Evolutionary conservation across 179 eudicot genomes (phyloP).

Genomic region (Silene coronaria): DNA sequence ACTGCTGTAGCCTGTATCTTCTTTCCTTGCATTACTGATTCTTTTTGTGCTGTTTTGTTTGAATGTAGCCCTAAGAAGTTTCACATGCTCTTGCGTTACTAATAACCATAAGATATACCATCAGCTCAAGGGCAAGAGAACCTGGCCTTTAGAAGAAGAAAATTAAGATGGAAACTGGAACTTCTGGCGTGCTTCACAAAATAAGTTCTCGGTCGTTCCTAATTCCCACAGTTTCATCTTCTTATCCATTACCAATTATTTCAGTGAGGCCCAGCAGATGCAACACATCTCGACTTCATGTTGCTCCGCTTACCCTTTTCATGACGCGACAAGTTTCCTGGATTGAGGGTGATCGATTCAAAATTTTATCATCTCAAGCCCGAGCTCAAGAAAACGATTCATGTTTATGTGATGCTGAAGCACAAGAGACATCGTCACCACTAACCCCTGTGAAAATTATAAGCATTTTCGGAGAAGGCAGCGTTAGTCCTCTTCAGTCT

Average conservation of each 20-base stretch:
- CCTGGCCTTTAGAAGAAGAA: neutral
- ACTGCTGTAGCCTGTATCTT: neutral
- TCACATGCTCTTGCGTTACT: neutral
- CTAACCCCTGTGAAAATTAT: constrained; percentile 49
- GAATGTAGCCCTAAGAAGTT: neutral
- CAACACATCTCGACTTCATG: neutral
- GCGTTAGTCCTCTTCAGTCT: constrained; percentile 68
- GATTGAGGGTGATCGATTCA: constrained; percentile 1
- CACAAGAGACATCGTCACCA: constrained; percentile 5
- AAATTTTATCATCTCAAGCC: constrained; percentile 19
- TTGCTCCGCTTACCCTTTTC: neutral
- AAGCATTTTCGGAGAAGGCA: constrained; percentile 61
- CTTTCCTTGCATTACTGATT: neutral
- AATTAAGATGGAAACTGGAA: constrained; percentile 10
- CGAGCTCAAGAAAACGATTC: neutral
- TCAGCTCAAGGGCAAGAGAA: constrained; percentile 5
- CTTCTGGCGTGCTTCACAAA: constrained; percentile 5
- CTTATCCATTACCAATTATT: neutral
- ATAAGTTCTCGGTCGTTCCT: neutral
- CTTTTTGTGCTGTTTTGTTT: neutral
- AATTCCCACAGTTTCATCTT: constrained; percentile 10
- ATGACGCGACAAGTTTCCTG: neutral
- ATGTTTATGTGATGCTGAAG: constrained; percentile 16
- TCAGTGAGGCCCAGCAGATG: neutral
- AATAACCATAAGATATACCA: neutral